Percentiles rank a stretch among this genome's conserved stretches.
These are phyloP conservation scores for Aphanoascus verrucosus DNA, from an alignment of 2,329 filamentous ascomycete genomes.

Conservation along the genomic window DNA sequence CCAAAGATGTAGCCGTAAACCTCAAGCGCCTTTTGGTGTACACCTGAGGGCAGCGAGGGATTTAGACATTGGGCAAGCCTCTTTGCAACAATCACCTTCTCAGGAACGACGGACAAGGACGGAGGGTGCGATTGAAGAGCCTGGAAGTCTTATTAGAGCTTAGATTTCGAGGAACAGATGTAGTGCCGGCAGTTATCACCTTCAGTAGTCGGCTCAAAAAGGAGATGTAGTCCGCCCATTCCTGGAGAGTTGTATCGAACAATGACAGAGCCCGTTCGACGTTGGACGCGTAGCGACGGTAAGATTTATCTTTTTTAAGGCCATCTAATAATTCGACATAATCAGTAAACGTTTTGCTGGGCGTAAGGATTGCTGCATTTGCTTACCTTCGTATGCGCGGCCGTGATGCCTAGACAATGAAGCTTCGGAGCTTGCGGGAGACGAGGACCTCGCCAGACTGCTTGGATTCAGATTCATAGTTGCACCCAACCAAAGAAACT, in stretches of 20 bases:
- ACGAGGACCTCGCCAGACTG: slow-evolving; percentile 39
- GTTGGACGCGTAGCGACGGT: slow-evolving; percentile 78
- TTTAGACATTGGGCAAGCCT: slow-evolving; percentile 92
- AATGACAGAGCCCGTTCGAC: slow-evolving; percentile 79
- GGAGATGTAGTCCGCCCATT: slow-evolving; percentile 99
- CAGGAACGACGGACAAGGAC: slow-evolving; percentile 61
- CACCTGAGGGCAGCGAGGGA: slow-evolving; percentile 81
- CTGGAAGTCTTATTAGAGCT: slow-evolving; percentile 34
- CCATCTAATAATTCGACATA: slow-evolving; percentile 21
- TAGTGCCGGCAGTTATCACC: slow-evolving; percentile 40
- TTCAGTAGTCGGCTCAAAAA: slow-evolving; percentile 86
- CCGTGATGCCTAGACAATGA: slow-evolving; percentile 67
- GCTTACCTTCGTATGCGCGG: slow-evolving; percentile 62
- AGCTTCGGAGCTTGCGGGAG: slow-evolving; percentile 78
- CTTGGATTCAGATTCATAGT: slow-evolving; percentile 37
- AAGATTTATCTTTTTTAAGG: slow-evolving; percentile 51
- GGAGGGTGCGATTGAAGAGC: slow-evolving; percentile 78
- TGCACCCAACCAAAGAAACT: slow-evolving; percentile 22
- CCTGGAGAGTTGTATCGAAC: slow-evolving; percentile 87
- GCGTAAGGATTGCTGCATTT: neutral
- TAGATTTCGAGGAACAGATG: neutral
- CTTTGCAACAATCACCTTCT: slow-evolving; percentile 74
- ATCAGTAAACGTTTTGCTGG: neutral
- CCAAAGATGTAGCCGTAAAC: slow-evolving; percentile 86
- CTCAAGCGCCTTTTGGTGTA: slow-evolving; percentile 94